Base-by-base conservation (phyloP, 169 alveolate species). In the Cyclospora cayetanensis region DNA sequence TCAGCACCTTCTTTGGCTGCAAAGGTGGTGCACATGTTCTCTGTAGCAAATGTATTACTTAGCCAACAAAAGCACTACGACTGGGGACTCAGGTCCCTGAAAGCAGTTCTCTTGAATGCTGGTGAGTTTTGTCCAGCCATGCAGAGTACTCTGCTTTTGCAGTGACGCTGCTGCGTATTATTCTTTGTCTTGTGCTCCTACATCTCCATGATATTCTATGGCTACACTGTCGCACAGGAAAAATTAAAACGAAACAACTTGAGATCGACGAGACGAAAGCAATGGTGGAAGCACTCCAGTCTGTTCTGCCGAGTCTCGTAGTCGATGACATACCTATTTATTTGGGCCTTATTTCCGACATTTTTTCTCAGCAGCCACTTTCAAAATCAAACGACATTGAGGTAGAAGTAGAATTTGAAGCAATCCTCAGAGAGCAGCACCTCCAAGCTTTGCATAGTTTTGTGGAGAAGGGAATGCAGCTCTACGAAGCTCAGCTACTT, bases 61-160 rank as follows among this genome's bases (percentile, higher is more conserved):
- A 97, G 98, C 72, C 97, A 97, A 84, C 98, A 97, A 95, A 97
- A 94, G 72, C 99, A 98, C 96, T 98, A 98, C 94, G 99, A 98
- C 96, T 98, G 98, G 98, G 99, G 99, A 76, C 97, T 98, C 68
- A 96, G 99, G 92, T 99, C 99, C 55, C 98, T 98, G 87, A 98
- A 98, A 91, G 97, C 99, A 25, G 99, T 98, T 92, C 95, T 98
- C 90, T 95, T 98, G 88, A 97, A 95, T 94, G 99, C 99, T 15
- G 99, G 99, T 90, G 96, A 96, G 93, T 97, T 98, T 79, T 96
- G 97, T 18, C 27, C 63, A 0, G 63, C 25, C 95, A 96, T 82
- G 96, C 95, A 31, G 99, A 97, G 95, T 98, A 97, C 91, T 97
- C 96, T 68, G 82, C 93, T 25, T 63, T 2, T 18, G 63, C 12